Percentiles rank a stretch among this genome's conserved stretches.
Conservation (phyloP, 177 flowering plant genomes). For the Viscum album region DNA sequence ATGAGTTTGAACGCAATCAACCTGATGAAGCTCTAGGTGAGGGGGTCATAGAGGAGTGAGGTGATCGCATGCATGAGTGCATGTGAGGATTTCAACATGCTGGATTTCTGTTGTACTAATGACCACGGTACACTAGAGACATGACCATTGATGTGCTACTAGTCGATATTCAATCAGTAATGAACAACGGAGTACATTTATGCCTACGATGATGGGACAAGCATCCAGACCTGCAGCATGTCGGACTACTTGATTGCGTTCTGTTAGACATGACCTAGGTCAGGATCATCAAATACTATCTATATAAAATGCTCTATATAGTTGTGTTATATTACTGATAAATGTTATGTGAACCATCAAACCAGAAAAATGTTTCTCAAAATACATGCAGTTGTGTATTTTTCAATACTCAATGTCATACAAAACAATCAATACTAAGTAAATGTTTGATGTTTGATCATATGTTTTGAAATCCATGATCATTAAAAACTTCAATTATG, state of each 20-base stretch:
- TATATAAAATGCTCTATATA: too few species aligned
- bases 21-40: conserved; percentile 38
- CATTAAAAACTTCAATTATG: too few species aligned
- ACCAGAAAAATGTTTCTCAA: too few species aligned
- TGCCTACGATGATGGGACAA: conserved; percentile 40
- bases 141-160: conserved; percentile 33
- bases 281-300: too few species aligned
- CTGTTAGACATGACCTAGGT: too few species aligned
- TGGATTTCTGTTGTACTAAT: conserved; percentile 44
- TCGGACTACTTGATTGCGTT: conserved; percentile 41
- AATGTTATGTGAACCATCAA: too few species aligned
- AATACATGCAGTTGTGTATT: too few species aligned
- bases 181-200: conserved; percentile 41
- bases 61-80: conserved; percentile 44
- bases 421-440: too few species aligned
- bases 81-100: conserved; percentile 34
- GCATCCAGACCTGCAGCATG: conserved; percentile 34
- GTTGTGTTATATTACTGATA: too few species aligned
- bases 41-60: conserved; percentile 10
- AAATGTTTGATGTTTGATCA: too few species aligned
- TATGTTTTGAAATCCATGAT: too few species aligned
- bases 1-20: conserved; percentile 34
- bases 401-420: too few species aligned
- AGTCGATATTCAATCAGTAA: conserved; percentile 36
- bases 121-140: conserved; percentile 30